Evolutionary conservation across 495 filamentous ascomycete species (phyloP).

Genomic region (Xylaria scruposa): DNA sequence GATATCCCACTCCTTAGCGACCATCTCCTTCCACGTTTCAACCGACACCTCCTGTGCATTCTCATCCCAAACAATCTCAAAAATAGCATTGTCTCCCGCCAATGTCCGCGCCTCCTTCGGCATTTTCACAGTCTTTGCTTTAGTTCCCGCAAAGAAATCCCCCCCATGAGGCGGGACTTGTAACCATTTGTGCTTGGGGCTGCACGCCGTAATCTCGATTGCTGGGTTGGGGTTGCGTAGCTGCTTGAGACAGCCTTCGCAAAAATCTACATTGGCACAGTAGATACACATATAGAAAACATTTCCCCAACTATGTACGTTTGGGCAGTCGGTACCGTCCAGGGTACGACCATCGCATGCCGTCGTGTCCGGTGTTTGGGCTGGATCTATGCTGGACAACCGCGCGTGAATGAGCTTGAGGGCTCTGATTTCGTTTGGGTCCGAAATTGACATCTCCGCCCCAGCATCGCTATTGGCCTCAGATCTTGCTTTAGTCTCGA

Average conservation of each 20-base stretch:
- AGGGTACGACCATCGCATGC: not conserved
- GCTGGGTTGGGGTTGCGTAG: conserved; percentile 5
- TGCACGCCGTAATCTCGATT: conserved; percentile 15
- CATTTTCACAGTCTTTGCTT: conserved; percentile 14
- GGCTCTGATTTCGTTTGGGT: not conserved
- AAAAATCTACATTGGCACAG: conserved; percentile 2
- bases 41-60: conserved; percentile 9
- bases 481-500: not conserved
- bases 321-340: not conserved
- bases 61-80: conserved; percentile 10
- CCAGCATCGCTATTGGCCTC: not conserved
- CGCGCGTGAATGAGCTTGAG: not conserved
- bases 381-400: not conserved
- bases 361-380: not conserved
- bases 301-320: not conserved
- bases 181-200: conserved; percentile 21
- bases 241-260: conserved; percentile 4
- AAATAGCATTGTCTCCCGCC: conserved; percentile 15
- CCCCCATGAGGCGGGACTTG: not conserved
- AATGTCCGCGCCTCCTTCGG: not conserved
- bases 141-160: not conserved
- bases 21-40: conserved; percentile 13
- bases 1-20: conserved; percentile 23
- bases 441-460: not conserved
- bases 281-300: conserved; percentile 21